Base-by-base conservation (phyloP, 768 basidiomycete species). In the Amanita exitialis region DNA sequence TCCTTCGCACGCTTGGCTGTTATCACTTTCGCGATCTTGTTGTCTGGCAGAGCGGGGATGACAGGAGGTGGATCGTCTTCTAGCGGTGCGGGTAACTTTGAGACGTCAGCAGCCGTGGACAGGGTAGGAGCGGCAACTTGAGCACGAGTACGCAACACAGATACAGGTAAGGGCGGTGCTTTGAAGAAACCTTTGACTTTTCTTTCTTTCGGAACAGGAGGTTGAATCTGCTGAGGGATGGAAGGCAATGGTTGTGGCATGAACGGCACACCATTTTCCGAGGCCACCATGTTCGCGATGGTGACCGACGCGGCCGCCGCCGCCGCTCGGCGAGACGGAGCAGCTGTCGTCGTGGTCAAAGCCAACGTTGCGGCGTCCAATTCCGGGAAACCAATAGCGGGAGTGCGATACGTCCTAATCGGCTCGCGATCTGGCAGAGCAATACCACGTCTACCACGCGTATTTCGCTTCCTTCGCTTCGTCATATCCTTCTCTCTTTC, bases 401-500 rank as follows among this genome's bases (percentile, higher is more conserved):
- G 85, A 0, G 94, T 94, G 32, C 96, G 83, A 67, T 86, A 88
- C 5, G 96, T 98, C 65, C 90, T 77, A 62, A 88, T 78, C 2
- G 91, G 86, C 53, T 99, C 95, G 39, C 95, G 83, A 62, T 99
- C 96, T 0, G 96, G 94, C 21, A 98, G 70, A 3, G 79, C 80
- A 52, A 92, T 75, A 12, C 91, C 90, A 27, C 88, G 72, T 49
- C 86, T 72, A 3, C 85, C 84, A 32, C 96, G 79, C 1, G 87
- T 90, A 58, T 88, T 85, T 46, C 89, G 82, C 61, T 91, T 87
- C 42, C 90, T 73, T 54, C 92, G 83, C 62, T 85, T 86, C 57
- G 80, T 87, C 57, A 86, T 75, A 57, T 97, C 93, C 69, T 93
- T 92, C 65, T 99, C 96, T 53, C 92, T 79, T 54, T 96, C 93